These are phyloP conservation scores for Scheffersomyces stambukii DNA, from an alignment of 1,139 yeast genomes.

Conservation along the genomic window DNA sequence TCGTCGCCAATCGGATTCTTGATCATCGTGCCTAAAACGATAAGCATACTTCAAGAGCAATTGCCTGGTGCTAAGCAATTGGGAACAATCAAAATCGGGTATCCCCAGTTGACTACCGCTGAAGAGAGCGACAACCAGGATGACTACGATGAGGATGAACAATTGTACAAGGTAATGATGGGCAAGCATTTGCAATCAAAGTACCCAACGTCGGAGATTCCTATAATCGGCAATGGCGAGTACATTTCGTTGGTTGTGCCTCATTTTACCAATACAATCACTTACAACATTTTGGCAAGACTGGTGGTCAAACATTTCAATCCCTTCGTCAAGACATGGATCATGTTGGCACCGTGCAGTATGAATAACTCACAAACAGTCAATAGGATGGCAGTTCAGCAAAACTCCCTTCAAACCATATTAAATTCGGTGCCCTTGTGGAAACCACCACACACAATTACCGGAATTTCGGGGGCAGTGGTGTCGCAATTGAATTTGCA, in stretches of 20 bases:
- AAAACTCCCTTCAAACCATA: slow-evolving; percentile 10
- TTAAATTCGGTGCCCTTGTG: slow-evolving; percentile 26
- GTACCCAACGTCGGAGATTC: slow-evolving; percentile 21
- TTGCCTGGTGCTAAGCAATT: slow-evolving; percentile 13
- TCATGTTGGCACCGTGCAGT: slow-evolving; percentile 32
- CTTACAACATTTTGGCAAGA: slow-evolving; percentile 27
- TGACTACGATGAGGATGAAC: slow-evolving; percentile 54
- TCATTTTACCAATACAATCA: slow-evolving; percentile 26
- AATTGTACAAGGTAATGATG: slow-evolving; percentile 39
- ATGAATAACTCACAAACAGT: slow-evolving; percentile 29
- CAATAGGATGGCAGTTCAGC: slow-evolving; percentile 21
- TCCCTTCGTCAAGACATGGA: slow-evolving; percentile 18
- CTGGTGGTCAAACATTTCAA: slow-evolving; percentile 13
- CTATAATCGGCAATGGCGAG: slow-evolving; percentile 14
- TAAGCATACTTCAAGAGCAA: slow-evolving; percentile 20
- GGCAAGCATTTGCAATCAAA: slow-evolving; percentile 17
- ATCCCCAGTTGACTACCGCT: slow-evolving; percentile 14
- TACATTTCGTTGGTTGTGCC: slow-evolving; percentile 25
- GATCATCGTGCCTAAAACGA: slow-evolving; percentile 26
- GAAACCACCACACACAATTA: slow-evolving; percentile 52
- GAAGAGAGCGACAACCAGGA: slow-evolving; percentile 17
- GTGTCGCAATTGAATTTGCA: slow-evolving; percentile 22
- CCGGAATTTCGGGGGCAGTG: slow-evolving; percentile 48
- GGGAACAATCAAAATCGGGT: slow-evolving; percentile 22
- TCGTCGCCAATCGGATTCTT: slow-evolving; percentile 11